Evolutionary conservation across 306 rosid genomes (phyloP).

Genomic region (Mimosa pudica): DNA sequence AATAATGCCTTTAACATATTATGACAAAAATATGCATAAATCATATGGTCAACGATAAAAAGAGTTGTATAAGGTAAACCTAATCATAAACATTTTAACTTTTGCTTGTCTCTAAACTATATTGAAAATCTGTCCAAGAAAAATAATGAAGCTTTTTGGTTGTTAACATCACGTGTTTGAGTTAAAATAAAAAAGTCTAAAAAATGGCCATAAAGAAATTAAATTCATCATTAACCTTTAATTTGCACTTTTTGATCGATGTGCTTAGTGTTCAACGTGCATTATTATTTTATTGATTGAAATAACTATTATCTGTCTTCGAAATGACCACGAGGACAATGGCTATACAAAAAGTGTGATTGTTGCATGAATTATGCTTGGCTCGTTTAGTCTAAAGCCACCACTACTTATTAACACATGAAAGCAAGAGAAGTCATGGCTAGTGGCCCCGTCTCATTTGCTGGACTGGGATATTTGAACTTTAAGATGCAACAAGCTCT

Average conservation of each 20-base stretch:
- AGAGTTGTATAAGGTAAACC: not conserved
- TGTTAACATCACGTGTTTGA: not conserved
- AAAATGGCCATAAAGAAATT: not conserved
- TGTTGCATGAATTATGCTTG: no score
- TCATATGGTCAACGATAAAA: not conserved
- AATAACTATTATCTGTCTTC: not conserved
- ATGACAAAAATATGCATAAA: not conserved
- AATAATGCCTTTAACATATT: not conserved
- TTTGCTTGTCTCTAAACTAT: not conserved
- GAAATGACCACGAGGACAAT: not conserved
- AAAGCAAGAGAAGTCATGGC: no score
- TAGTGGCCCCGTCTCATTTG: no score
- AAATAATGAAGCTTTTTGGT: not conserved
- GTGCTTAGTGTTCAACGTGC: not conserved
- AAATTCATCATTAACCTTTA: not conserved
- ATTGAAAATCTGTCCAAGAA: not conserved
- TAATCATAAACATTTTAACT: not conserved
- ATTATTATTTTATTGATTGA: not conserved
- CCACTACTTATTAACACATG: no score
- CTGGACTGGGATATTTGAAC: no score
- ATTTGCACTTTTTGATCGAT: not conserved
- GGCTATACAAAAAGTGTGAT: not conserved
- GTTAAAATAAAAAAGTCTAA: not conserved
- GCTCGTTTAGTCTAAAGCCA: no score
- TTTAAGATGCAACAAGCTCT: no score